phyloP scores from a whole-genome alignment of 2,329 filamentous ascomycete species.

The Talaromyces islandicus region DNA sequence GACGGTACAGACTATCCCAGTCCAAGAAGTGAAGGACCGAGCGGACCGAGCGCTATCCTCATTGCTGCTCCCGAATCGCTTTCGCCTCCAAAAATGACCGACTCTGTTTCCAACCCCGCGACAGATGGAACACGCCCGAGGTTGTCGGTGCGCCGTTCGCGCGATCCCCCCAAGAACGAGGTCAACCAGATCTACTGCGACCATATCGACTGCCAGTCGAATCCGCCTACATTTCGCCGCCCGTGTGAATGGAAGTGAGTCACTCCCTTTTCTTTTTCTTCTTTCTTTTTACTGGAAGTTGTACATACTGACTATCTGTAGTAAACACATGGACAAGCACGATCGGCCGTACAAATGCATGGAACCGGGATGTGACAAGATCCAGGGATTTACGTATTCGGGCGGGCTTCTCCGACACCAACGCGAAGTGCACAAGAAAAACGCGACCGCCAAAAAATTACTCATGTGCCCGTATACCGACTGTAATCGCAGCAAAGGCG shows the following conservation, averaged over 20 bases:
- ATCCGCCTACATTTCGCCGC: constrained; percentile 62
- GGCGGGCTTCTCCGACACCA: constrained; percentile 85
- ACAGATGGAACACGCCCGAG: constrained; percentile 31
- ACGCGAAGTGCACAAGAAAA: constrained; percentile 86
- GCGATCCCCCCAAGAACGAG: constrained; percentile 55
- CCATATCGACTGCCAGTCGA: constrained; percentile 61
- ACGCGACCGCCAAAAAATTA: constrained; percentile 80
- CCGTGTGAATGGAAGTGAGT: constrained; percentile 94
- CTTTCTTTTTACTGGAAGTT: constrained; percentile 20
- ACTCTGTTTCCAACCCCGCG: constrained; percentile 15
- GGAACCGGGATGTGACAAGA: constrained; percentile 77
- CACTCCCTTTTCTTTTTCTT: not conserved
- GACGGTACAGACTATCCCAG: constrained; percentile 39
- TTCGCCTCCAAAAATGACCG: constrained; percentile 30
- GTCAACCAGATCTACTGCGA: constrained; percentile 75
- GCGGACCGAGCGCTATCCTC: constrained; percentile 28
- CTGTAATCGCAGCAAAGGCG: constrained; percentile 83
- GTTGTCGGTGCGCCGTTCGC: constrained; percentile 36
- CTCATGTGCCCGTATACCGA: constrained; percentile 79
- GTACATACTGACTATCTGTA: constrained; percentile 31
- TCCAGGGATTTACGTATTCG: constrained; percentile 91
- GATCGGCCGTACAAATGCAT: constrained; percentile 86
- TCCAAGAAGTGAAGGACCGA: constrained; percentile 37
- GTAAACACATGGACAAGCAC: constrained; percentile 98
- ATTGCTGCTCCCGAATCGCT: constrained; percentile 29